phyloP scores from a whole-genome alignment of 1,284 basidiomycete species.

The Naganishia cerealis region DNA sequence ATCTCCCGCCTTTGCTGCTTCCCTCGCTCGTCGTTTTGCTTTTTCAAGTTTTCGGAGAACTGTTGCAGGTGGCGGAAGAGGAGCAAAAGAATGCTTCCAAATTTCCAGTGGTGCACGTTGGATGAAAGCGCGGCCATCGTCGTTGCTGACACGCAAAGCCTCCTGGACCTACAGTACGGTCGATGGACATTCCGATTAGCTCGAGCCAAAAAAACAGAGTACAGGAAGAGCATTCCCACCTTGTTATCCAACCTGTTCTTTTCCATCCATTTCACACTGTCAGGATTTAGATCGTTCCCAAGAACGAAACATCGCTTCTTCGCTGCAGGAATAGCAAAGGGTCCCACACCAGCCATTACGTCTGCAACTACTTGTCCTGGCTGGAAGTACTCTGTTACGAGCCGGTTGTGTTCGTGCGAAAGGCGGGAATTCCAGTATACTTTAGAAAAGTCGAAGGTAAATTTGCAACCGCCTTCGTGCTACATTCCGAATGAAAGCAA shows the following conservation, averaged over 20 bases:
- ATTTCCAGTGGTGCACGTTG: constrained; percentile 60
- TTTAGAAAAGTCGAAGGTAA: constrained; percentile 89
- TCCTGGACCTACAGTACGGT: constrained; percentile 63
- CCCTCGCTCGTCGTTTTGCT: constrained; percentile 38
- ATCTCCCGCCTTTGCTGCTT: constrained; percentile 19
- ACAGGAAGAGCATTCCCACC: constrained; percentile 53
- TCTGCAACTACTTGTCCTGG: constrained; percentile 77
- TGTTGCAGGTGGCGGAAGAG: constrained; percentile 38
- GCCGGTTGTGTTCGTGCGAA: constrained; percentile 83
- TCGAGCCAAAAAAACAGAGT: not conserved
- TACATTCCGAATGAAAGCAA: constrained; percentile 45
- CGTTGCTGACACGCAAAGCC: constrained; percentile 68
- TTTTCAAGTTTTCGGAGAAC: constrained; percentile 37
- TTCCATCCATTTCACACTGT: constrained; percentile 74
- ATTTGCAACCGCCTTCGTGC: constrained; percentile 79
- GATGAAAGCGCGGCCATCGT: constrained; percentile 85
- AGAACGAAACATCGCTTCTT: constrained; percentile 84
- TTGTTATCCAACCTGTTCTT: constrained; percentile 73
- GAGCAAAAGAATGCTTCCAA: constrained; percentile 66
- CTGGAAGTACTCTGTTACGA: constrained; percentile 67
- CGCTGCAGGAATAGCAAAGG: constrained; percentile 89
- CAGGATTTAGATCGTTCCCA: constrained; percentile 93
- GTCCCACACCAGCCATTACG: constrained; percentile 96
- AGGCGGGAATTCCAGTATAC: constrained; percentile 99
- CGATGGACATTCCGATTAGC: not conserved